Evolutionary conservation across 163 green algal genomes (phyloP), one percentile per base, ranked within the genome.

Genomic region (Coccomyxa subellipsoidea): DNA sequence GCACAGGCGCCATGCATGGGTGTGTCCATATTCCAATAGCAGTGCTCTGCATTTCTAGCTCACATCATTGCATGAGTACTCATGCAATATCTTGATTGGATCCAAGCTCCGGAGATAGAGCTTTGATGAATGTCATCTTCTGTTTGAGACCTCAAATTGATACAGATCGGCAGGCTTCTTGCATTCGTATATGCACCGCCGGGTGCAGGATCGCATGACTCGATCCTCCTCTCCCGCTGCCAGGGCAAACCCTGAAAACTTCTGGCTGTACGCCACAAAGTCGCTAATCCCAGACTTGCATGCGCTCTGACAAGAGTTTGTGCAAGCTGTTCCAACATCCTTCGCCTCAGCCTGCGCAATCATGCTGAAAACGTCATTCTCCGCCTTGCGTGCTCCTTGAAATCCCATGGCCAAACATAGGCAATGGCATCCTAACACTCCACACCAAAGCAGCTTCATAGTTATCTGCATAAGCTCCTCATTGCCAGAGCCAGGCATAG

Each of bases 141-240:
- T 77, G 70, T 31, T 47, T 4, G 31, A 47, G 25, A 77, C 70
- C 32, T 77, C 32, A 40, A 77, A 77, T 9, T n/a, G 27, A 40
- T 77, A 77, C 18, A 38, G 18, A 27, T 77, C 34, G 21, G 32
- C 70, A 32, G 70, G 70, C 70, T 77, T 77, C 15, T 77, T 77
- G 70, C 70, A 77, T 32, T 77, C 70, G 27, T 77, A 77, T 23
- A 40, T 34, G 32, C 70, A 77, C 32, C 34, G 32, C 6, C 70
- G 70, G 31, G 70, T 47, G 70, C 70, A 77, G 39, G 70, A 31
- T 15, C 70, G 70, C 0, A 27, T 39, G n/a, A 40, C 27, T 7
- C 32, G 31, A 7, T 38, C 70, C 70, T 39, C 18, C 34, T 38
- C 70, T 27, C 32, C 32, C 9, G 32, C 4, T 7, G 31, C 32